Evolutionary conservation across 257 asterid genomes (phyloP).

Genomic region (Mitragyna speciosa): DNA sequence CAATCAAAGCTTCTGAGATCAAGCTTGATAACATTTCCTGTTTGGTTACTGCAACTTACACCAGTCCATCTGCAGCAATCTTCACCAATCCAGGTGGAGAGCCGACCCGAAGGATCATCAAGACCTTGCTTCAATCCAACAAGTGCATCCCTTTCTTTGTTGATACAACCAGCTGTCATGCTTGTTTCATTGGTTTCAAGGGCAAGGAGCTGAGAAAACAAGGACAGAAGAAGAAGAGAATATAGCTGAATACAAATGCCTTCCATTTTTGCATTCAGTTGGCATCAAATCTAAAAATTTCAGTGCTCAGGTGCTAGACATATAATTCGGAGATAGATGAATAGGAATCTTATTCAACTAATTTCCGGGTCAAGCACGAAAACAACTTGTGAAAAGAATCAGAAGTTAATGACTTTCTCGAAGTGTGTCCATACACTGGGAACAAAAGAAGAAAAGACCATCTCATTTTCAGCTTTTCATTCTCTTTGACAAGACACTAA

Average conservation of each 20-base stretch:
- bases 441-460: too few species aligned
- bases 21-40: slow-evolving; percentile 3
- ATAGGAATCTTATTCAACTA: too few species aligned
- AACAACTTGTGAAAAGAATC: too few species aligned
- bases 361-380: too few species aligned
- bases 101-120: slow-evolving; percentile 20
- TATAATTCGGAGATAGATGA: too few species aligned
- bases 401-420: too few species aligned
- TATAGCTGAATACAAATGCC: neutral
- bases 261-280: neutral
- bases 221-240: neutral
- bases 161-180: neutral
- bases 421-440: too few species aligned
- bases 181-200: neutral
- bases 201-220: neutral
- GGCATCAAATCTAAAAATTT: too few species aligned
- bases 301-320: neutral
- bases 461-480: too few species aligned
- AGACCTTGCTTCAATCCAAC: slow-evolving; percentile 21
- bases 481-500: too few species aligned
- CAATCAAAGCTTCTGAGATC: slow-evolving; percentile 16
- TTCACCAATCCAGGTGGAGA: slow-evolving; percentile 31
- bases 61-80: slow-evolving; percentile 30
- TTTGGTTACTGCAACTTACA: slow-evolving; percentile 1
- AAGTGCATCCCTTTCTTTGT: slow-evolving; percentile 25